Base-by-base conservation (phyloP, 768 basidiomycete species). In the Guyanaporus albipodus region DNA sequence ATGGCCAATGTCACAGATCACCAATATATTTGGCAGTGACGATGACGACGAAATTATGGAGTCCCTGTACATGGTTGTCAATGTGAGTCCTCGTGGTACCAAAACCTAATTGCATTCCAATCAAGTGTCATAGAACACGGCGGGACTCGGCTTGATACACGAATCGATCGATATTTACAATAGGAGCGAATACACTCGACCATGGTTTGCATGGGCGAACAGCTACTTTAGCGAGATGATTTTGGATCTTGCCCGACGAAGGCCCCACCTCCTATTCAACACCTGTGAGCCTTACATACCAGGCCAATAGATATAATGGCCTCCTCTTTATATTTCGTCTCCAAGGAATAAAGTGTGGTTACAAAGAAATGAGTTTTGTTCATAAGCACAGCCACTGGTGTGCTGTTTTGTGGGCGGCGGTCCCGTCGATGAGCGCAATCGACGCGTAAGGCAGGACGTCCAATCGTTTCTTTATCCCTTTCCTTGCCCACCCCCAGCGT, bases 211-310 rank as follows among this genome's bases (percentile, higher is more conserved):
- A 18, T 88, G 85, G 86, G 87, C 82, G 12, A 87, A 87, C 61
- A 85, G 84, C 64, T 90, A 84, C 63, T 89, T 88, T 58, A 80
- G 87, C 28, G 87, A 89, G 69, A 87, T 88, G 84, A 69, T 89
- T 17, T 65, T 89, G 44, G 86, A 90, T 55, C 70, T 90, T 27
- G 87, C 87, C 33, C 70, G 78, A 52, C 73, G 86, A 49, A 87
- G 87, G 62, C 87, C 87, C 4, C 70, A 73, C 39, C 70, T 89
- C 23, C 78, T 89, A 38, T 73, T 90, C 61, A 75, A 75, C 38
- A 65, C 67, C 21, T 70, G 70, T 50, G 70, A 73, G 54, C 74
- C 77, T 40, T 88, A 87, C 55, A 72, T 53, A n/a, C 76, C 78
- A 26, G 79, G 78, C 4, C 60, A 73, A 52, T 76, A 58, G 39